Percentiles rank a stretch among this genome's conserved stretches.
phyloP scores from a whole-genome alignment of 1,284 basidiomycete species.

The Volvariella volvacea region DNA sequence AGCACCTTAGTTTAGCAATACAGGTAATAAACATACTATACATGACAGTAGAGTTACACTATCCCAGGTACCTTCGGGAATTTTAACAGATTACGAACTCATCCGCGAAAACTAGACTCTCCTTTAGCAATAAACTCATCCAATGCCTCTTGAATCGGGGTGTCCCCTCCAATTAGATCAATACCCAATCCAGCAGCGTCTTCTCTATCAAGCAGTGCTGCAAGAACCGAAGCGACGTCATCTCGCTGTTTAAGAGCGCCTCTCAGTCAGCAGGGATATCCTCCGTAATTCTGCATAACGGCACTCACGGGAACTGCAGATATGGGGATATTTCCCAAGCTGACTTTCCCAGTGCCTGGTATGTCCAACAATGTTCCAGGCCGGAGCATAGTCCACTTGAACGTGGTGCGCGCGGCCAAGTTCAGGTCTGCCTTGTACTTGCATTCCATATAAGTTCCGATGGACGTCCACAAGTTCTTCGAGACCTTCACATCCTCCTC shows the following conservation, averaged over 20 bases:
- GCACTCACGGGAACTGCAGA: slow-evolving; percentile 38
- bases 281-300: not conserved
- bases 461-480: not conserved
- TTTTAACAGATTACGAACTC: too few species aligned
- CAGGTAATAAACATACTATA: too few species aligned
- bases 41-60: too few species aligned
- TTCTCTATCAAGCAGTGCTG: slow-evolving; percentile 45
- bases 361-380: not conserved
- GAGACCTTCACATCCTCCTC: not conserved
- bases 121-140: slow-evolving; percentile 43
- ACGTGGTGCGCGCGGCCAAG: not conserved
- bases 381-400: slow-evolving; percentile 1
- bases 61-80: too few species aligned
- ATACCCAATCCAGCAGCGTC: slow-evolving; percentile 57
- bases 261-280: slow-evolving; percentile 3
- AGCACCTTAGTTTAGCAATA: too few species aligned
- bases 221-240: slow-evolving; percentile 54
- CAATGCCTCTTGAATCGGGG: slow-evolving; percentile 40
- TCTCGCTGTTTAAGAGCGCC: slow-evolving; percentile 46
- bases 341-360: not conserved
- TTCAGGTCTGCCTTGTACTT: not conserved
- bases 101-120: slow-evolving; percentile 41
- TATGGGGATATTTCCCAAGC: slow-evolving; percentile 36
- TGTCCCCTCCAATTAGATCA: slow-evolving; percentile 57
- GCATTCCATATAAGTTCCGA: not conserved